phyloP scores from a whole-genome alignment of 1,139 yeast genomes.

The Saccharomyces hybrid region DNA sequence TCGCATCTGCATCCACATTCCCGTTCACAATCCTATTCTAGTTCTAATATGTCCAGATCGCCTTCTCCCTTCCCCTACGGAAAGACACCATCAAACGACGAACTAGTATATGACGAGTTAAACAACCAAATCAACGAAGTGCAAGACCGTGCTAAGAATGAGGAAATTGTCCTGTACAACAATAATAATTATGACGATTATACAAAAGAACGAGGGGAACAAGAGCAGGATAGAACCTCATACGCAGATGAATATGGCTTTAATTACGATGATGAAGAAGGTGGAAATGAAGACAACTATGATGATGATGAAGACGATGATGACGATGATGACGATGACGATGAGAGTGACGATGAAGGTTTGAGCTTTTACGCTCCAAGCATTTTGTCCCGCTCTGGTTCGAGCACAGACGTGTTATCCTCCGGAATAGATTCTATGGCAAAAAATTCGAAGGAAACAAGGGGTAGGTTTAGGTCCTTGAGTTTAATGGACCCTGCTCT shows the following conservation, averaged over 20 bases:
- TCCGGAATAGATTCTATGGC: conserved; percentile 2
- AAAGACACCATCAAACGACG: not conserved
- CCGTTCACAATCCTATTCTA: not conserved
- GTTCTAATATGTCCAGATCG: not conserved
- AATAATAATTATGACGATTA: conserved; percentile 2
- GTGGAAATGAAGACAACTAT: conserved; percentile 13
- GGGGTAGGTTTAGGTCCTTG: conserved; percentile 29
- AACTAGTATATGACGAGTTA: not conserved
- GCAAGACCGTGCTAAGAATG: not conserved
- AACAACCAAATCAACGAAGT: not conserved
- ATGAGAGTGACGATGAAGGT: conserved; percentile 26
- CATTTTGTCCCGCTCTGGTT: conserved; percentile 25
- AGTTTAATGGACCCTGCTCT: conserved; percentile 30
- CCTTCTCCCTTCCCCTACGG: not conserved
- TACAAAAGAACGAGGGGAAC: conserved; percentile 5
- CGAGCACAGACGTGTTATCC: conserved; percentile 13
- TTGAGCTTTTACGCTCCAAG: conserved; percentile 30
- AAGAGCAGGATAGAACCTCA: conserved; percentile 5
- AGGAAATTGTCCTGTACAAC: conserved; percentile 1
- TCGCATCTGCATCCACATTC: not conserved
- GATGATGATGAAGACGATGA: conserved; percentile 21
- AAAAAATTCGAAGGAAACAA: conserved; percentile 4
- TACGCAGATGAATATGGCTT: conserved; percentile 11
- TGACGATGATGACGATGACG: conserved; percentile 19
- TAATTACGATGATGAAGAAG: conserved; percentile 19